Evolutionary conservation across 2,329 filamentous ascomycete genomes (phyloP), one percentile per base, ranked within the genome.

Genomic region (Pleoardoris graminearum): DNA sequence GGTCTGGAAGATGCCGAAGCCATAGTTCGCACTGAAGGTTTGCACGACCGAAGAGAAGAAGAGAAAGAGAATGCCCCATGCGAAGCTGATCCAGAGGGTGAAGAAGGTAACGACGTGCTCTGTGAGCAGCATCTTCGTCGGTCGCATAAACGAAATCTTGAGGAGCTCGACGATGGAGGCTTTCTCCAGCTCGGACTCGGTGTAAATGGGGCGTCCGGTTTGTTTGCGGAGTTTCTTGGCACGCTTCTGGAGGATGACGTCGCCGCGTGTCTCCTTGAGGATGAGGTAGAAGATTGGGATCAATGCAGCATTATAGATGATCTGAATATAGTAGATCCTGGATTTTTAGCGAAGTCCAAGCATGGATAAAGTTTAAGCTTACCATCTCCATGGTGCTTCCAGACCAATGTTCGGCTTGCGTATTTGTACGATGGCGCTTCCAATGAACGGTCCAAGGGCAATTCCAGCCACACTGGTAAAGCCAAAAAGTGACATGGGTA

Each of bases 321-420:
- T 75, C 36, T 77, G 75, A 44, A 77, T 70, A 33, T 76, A 77
- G 57, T 73, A 77, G 39, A 77, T 77, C 74, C 74, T 75, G 45
- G 5, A n/a, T 58, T 27, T 17, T 17, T 41, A 19, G 23, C 39
- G 21, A 51, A 43, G n/a, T 16, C 11, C n/a, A 37, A 58, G 7
- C 7, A 33, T 6, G 7, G n/a, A 16, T 16, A n/a, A n/a, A n/a
- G n/a, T n/a, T n/a, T n/a, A n/a, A n/a, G 37, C 66, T 54, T 55
- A 74, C 75, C 75, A 77, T 55, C 75, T 59, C 75, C 74, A 77
- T 1, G 60, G 63, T 4, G 55, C 46, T 17, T 65, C 55, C 2
- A 67, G 48, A 5, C 62, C 63, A 16, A 25, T 42, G 14, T 51
- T 48, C 2, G 60, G 62, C 29, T 70, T 70, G 7, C 64, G 57